Evolutionary conservation across 768 basidiomycete genomes (phyloP), one percentile per base, ranked within the genome.

Genomic region (Boletus insuetus): DNA sequence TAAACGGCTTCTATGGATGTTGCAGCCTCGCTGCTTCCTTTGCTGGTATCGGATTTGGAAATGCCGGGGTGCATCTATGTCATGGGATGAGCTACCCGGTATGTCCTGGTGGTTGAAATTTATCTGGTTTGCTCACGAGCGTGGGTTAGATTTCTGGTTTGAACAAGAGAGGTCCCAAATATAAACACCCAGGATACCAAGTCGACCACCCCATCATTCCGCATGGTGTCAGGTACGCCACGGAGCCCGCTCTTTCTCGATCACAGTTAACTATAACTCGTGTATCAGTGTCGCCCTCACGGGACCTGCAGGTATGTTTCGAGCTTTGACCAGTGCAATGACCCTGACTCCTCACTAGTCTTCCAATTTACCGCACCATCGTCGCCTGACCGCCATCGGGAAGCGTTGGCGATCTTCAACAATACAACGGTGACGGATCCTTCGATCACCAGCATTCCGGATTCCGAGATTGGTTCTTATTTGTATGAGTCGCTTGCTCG

Each of bases 281-380:
- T 56, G 49, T 53, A 58, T 34, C 56, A 82, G 91, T 60, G 94
- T 96, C 46, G 92, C 94, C 6, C 74, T 96, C 53, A 91, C 92
- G 19, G 94, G 91, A 11, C 94, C 94, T 29, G 89, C 96, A 61
- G 85, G 85, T 82, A 68, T 51, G 73, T 53, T 65, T 38, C 50
- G 56, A 26, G 37, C 56, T 44, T 63, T 29, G 54, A 11, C 19
- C 17, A 40, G 26, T 12, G 29, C 10, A 31, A 22, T 20, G 26
- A 20, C 5, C 37, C 57, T 56, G 29, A 53, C 60, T 11, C 16
- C 7, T 34, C 38, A 11, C 49, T 47, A 82, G 96, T 98, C 42
- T 98, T 98, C 80, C 84, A 89, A 65, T 98, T 95, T 73, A 98
- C 96, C 9, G 89, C 96, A 0, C 94, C 96, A 8, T 95, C 95